Base-by-base conservation (phyloP, 768 basidiomycete species). In the Postia placenta region DNA sequence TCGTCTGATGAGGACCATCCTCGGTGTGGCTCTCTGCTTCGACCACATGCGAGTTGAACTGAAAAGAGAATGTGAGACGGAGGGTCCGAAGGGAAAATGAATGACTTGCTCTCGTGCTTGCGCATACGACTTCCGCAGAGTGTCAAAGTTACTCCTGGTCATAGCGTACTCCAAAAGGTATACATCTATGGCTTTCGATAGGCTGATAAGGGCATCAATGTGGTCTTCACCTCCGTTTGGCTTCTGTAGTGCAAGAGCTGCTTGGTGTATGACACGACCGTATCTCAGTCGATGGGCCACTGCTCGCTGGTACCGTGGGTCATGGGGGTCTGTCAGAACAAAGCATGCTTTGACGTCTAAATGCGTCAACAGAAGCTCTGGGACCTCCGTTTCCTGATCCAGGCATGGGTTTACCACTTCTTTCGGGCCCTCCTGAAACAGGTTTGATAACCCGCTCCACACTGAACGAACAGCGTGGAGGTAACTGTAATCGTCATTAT, bases 171-270 rank as follows among this genome's bases (percentile, higher is more conserved):
- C 80, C 41, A 90, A 70, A 57, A 92, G 69, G 59, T 79, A 88
- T 2, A 81, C 78, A 55, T 91, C 89, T 38, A 91, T 83, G 3
- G 82, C 83, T 40, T 80, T 81, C 20, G 81, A 76, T 15, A 90
- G 78, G 30, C 73, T 72, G 27, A 89, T 75, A 26, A 95, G 80
- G 4, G 89, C 86, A 63, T 98, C 94, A 38, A 90, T 86, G 53
- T 90, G 87, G 61, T 92, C 88, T 64, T 91, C 89, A 27, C 78
- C 80, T 38, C 76, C 78, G 11, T 73, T 76, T 37, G 77, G 74
- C 56, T 77, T 74, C 30, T 80, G 78, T 33, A 92, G 68, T 14
- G 79, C 72, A 19, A 68, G 70, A 2, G 91, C 82, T 1, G 90
- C 91, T 26, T 68, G 67, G 51, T 87, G 80, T 30, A 89, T 65